Evolutionary conservation across 768 basidiomycete species (phyloP).

Genomic region (Lentinula guzmanii): DNA sequence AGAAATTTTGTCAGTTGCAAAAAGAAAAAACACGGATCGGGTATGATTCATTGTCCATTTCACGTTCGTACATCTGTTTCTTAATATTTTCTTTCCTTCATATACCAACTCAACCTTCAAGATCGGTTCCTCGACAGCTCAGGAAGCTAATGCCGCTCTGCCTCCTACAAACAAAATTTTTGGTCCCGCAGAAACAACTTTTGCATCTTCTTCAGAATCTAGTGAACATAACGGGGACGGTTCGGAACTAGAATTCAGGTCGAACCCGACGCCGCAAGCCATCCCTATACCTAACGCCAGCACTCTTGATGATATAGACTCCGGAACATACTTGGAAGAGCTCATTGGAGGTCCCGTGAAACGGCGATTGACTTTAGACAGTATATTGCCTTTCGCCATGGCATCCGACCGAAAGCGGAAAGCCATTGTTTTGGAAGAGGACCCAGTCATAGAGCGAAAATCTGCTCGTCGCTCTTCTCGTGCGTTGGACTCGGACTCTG

Average conservation of each 20-base stretch:
- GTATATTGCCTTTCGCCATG: slow-evolving; percentile 9
- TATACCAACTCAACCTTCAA: neutral
- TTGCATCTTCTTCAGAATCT: neutral
- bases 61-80: neutral
- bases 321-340: slow-evolving; percentile 19
- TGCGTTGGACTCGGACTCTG: slow-evolving; percentile 16
- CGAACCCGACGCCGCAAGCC: no score
- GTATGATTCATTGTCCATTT: slow-evolving; percentile 1
- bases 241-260: neutral
- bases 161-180: neutral
- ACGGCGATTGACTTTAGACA: slow-evolving; percentile 22
- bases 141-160: neutral
- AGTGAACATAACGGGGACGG: neutral
- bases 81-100: neutral
- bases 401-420: slow-evolving; percentile 24
- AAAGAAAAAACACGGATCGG: neutral
- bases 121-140: neutral
- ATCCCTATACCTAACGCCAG: neutral
- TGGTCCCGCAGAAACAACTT: neutral
- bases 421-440: slow-evolving; percentile 27
- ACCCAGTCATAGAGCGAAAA: slow-evolving; percentile 19
- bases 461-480: slow-evolving; percentile 24
- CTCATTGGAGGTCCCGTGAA: slow-evolving; percentile 34
- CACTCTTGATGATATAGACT: neutral
- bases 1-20: neutral